These are phyloP conservation scores for Magnolia officinalis DNA, from an alignment of 164 flowering plant genomes.

Conservation along the genomic window DNA sequence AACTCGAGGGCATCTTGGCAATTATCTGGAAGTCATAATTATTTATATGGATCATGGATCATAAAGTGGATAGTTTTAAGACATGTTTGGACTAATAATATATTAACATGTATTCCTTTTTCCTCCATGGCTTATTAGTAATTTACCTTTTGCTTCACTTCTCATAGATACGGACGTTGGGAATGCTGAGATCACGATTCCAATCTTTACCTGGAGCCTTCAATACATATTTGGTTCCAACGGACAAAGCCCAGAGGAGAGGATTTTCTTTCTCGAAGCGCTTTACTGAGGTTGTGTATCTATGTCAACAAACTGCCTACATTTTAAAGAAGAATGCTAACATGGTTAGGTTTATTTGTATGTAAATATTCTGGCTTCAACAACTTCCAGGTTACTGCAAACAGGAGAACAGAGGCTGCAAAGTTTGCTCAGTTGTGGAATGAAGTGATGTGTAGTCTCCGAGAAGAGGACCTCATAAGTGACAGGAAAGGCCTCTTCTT, in stretches of 20 bases:
- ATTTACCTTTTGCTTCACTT: constrained; percentile 1
- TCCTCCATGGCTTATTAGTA: not conserved
- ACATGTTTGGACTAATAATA: too few relatives aligned
- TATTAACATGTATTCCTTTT: too few relatives aligned
- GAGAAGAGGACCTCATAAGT: constrained; percentile 94
- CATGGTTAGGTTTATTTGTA: constrained; percentile 3
- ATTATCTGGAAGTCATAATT: not conserved
- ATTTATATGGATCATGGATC: too few relatives aligned
- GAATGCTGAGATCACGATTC: constrained; percentile 91
- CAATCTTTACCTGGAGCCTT: constrained; percentile 97
- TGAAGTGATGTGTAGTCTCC: constrained; percentile 84
- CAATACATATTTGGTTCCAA: constrained; percentile 78
- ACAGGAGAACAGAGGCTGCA: constrained; percentile 94
- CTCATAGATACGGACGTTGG: constrained; percentile 79
- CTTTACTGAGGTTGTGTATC: constrained; percentile 63
- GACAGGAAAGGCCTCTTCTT: constrained; percentile 64
- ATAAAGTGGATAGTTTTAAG: too few relatives aligned
- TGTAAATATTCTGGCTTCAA: constrained; percentile 7
- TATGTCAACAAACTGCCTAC: not conserved
- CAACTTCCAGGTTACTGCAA: constrained; percentile 51
- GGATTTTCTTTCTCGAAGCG: constrained; percentile 74
- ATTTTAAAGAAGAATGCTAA: not conserved
- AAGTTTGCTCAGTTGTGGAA: constrained; percentile 98
- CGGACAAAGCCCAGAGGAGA: constrained; percentile 51
- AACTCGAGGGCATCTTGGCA: not conserved